Evolutionary conservation across 1,284 basidiomycete species (phyloP).

Genomic region (Puccinia coronata): DNA sequence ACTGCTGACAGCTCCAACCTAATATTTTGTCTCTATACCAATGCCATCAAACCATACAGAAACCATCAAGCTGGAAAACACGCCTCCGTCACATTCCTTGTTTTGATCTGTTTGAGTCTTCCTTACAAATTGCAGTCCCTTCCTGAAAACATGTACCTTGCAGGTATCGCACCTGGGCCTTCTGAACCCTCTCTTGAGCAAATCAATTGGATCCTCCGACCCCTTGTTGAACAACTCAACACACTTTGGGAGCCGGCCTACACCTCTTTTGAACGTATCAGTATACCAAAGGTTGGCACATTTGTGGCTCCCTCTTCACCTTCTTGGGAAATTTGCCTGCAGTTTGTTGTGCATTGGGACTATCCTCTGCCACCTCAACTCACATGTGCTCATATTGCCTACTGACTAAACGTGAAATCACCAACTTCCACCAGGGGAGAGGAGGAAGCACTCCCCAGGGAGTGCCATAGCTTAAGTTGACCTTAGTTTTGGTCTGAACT

Average conservation of each 20-base stretch:
- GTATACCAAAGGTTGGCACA: not conserved
- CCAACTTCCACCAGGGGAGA: conserved; percentile 33
- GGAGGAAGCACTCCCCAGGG: no score
- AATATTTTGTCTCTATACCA: conserved; percentile 10
- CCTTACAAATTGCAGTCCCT: conserved; percentile 58
- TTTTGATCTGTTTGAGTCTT: conserved; percentile 11
- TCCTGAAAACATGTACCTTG: conserved; percentile 60
- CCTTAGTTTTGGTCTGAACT: no score
- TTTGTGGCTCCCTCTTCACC: conserved; percentile 29
- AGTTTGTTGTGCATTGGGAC: conserved; percentile 37
- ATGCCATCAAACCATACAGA: conserved; percentile 25
- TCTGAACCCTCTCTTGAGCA: conserved; percentile 50
- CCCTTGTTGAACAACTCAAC: conserved; percentile 56
- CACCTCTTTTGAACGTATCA: not conserved
- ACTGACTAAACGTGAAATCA: not conserved
- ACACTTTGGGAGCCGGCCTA: conserved; percentile 58
- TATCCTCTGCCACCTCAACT: conserved; percentile 1
- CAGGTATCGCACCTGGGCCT: conserved; percentile 58
- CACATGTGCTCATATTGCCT: conserved; percentile 49
- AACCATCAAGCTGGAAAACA: conserved; percentile 14
- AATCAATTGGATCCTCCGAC: conserved; percentile 57
- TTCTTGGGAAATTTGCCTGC: conserved; percentile 50
- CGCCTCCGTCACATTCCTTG: conserved; percentile 20
- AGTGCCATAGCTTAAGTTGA: no score
- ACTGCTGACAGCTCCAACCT: conserved; percentile 3